Percentiles rank a stretch among this genome's conserved stretches.
Conservation (phyloP, 495 filamentous ascomycete species). For the Pseudomonodictys pantanalensis region DNA sequence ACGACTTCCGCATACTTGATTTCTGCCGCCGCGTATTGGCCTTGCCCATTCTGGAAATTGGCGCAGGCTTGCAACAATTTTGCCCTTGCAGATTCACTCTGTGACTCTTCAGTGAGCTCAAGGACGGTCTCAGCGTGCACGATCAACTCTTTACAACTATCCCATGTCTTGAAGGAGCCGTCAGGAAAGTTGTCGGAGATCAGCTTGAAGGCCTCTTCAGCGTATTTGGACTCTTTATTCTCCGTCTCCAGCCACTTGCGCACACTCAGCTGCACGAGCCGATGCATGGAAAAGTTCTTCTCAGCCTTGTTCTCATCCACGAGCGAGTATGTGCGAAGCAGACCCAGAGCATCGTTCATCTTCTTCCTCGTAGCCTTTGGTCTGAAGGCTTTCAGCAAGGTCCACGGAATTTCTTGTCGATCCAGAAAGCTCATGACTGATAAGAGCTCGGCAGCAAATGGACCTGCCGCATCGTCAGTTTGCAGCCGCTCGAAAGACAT, state of each 20-base stretch:
- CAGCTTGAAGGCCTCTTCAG: conserved; percentile 1
- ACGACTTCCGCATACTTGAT: conserved; percentile 7
- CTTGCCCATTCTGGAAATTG: conserved; percentile 10
- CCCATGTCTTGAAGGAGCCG: conserved; percentile 15
- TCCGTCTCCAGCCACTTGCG: conserved; percentile 15
- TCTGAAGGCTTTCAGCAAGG: not conserved
- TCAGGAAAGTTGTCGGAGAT: conserved; percentile 8
- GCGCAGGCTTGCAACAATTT: conserved; percentile 12
- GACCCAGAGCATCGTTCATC: conserved; percentile 3
- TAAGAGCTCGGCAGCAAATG: conserved; percentile 4
- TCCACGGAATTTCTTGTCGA: conserved; percentile 9
- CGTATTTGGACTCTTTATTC: not conserved
- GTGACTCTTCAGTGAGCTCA: not conserved
- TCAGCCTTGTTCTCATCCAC: conserved; percentile 1
- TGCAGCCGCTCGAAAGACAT: conserved; percentile 7
- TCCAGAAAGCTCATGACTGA: conserved; percentile 14
- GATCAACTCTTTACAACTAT: conserved; percentile 7
- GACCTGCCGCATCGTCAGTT: conserved; percentile 8
- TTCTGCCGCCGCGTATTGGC: conserved; percentile 14
- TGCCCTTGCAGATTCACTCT: conserved; percentile 1
- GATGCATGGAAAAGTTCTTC: conserved; percentile 7
- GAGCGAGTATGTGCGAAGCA: not conserved
- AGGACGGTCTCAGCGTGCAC: conserved; percentile 13
- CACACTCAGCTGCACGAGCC: conserved; percentile 14
- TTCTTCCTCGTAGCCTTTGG: conserved; percentile 2